Base-by-base conservation (phyloP, 179 eudicot genomes). In the Gypsophila paniculata region DNA sequence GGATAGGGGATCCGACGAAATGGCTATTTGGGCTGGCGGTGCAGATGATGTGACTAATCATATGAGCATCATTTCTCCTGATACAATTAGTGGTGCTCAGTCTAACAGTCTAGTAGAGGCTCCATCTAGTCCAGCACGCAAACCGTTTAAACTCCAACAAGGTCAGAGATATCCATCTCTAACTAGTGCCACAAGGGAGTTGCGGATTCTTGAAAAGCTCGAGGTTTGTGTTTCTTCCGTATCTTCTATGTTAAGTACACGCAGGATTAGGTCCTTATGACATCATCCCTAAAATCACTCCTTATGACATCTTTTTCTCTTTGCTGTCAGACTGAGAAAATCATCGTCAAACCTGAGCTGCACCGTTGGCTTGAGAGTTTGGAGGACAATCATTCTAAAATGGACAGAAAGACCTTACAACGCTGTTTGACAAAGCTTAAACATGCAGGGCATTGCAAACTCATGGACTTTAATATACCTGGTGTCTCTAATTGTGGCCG, bases 271-370 rank as follows among this genome's bases (percentile, higher is more conserved):
- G 8, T 68, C 13, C 13, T 55, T 13, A 25, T 22, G 11, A 53
- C 17, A 15, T 18, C 22, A 9, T 29, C 5, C 55, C 65, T 23
- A 46, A 55, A n/a, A 46, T 48, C 29, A 46, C 44, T 4, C 21
- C 26, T 9, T 49, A 21, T 25, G 42, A 57, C 49, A 64, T 62
- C 34, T 62, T 15, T 69, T 65, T 57, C 63, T 39, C 15, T 70
- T 53, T 70, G 54, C 61, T 69, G 48, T 51, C 76, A 94, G 97
- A 89, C 82, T 51, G 96, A 90, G 74, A 90, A 86, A 82, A 80
- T 92, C 78, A 80, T 95, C 29, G 72, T 94, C 55, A 92, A 82
- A 84, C 78, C 89, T 53, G 99, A 92, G 85, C 84, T 95, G 44
- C 89, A 82, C 32, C 84, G 88, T 71, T 87, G 85, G 86, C 90